These are phyloP conservation scores for Pleoardoris graminearum DNA, from an alignment of 2,329 filamentous ascomycete genomes.

Conservation along the genomic window DNA sequence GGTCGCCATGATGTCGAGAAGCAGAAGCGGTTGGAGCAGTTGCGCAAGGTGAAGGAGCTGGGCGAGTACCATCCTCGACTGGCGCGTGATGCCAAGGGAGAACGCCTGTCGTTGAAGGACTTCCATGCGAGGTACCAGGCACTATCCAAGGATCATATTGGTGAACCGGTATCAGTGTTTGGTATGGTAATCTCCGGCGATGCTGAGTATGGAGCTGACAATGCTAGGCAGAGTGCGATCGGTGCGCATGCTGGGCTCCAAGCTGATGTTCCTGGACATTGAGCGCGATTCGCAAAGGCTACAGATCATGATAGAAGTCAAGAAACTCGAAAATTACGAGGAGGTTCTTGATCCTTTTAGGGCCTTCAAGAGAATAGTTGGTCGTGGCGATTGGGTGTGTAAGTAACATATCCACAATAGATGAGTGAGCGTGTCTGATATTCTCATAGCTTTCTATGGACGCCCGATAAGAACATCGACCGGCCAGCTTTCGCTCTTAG, in stretches of 20 bases:
- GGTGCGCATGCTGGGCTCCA: slow-evolving; percentile 71
- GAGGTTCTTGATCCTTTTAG: slow-evolving; percentile 56
- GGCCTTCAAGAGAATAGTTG: slow-evolving; percentile 66
- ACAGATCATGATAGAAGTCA: slow-evolving; percentile 76
- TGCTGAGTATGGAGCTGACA: slow-evolving; percentile 26
- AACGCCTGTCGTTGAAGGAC: slow-evolving; percentile 28
- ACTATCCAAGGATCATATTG: slow-evolving; percentile 24
- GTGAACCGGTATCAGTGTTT: slow-evolving; percentile 40
- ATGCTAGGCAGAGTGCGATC: slow-evolving; percentile 72
- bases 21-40: slow-evolving; percentile 59
- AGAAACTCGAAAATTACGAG: slow-evolving; percentile 49
- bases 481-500: slow-evolving; percentile 77
- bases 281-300: slow-evolving; percentile 71
- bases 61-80: slow-evolving; percentile 61
- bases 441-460: slow-evolving; percentile 66
- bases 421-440: slow-evolving; percentile 15
- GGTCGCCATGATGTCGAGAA: slow-evolving; percentile 50
- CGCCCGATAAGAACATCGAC: slow-evolving; percentile 67
- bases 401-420: slow-evolving; percentile 47
- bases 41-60: slow-evolving; percentile 55
- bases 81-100: slow-evolving; percentile 17
- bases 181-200: slow-evolving; percentile 28
- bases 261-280: slow-evolving; percentile 83
- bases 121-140: slow-evolving; percentile 37
- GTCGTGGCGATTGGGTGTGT: slow-evolving; percentile 84